Evolutionary conservation across 1,139 yeast species (phyloP).

Genomic region (Yamadazyma dushanensis): DNA sequence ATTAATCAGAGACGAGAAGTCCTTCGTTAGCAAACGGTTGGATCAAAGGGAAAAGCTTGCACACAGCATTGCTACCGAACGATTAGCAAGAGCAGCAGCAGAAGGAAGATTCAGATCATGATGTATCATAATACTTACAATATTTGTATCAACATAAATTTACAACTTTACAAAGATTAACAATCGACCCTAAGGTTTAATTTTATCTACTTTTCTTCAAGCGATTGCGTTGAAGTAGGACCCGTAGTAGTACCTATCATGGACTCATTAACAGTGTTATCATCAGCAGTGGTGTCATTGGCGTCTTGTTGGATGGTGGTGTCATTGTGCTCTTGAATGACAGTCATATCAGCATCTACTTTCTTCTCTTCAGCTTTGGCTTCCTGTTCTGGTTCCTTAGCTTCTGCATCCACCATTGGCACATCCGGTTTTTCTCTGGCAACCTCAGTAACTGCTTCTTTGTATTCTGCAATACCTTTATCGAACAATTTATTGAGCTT

Average conservation of each 20-base stretch:
- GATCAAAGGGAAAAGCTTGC: constrained; percentile 64
- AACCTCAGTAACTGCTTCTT: constrained; percentile 18
- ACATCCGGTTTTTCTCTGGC: constrained; percentile 13
- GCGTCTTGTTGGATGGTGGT: constrained; percentile 46
- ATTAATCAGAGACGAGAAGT: constrained; percentile 41
- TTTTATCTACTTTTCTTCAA: constrained; percentile 7
- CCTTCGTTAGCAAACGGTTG: constrained; percentile 53
- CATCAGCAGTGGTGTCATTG: constrained; percentile 46
- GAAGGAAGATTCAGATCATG: constrained; percentile 32
- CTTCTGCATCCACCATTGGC: constrained; percentile 12
- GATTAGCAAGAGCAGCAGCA: constrained; percentile 47
- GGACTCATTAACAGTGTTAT: constrained; percentile 35
- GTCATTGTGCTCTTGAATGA: constrained; percentile 40
- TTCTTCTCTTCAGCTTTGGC: background rate
- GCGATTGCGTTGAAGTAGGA: constrained; percentile 8
- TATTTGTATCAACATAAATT: constrained; percentile 6
- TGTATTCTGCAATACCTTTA: constrained; percentile 34
- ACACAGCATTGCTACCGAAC: constrained; percentile 64
- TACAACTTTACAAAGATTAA: constrained; percentile 1
- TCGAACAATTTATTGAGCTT: constrained; percentile 28
- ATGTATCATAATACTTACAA: background rate
- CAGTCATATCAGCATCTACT: constrained; percentile 37
- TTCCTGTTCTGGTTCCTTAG: background rate
- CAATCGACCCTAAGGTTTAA: too few species aligned
- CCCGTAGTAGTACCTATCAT: constrained; percentile 18